Evolutionary conservation across 2,329 filamentous ascomycete species (phyloP).

Genomic region (Nothophoma quercina): DNA sequence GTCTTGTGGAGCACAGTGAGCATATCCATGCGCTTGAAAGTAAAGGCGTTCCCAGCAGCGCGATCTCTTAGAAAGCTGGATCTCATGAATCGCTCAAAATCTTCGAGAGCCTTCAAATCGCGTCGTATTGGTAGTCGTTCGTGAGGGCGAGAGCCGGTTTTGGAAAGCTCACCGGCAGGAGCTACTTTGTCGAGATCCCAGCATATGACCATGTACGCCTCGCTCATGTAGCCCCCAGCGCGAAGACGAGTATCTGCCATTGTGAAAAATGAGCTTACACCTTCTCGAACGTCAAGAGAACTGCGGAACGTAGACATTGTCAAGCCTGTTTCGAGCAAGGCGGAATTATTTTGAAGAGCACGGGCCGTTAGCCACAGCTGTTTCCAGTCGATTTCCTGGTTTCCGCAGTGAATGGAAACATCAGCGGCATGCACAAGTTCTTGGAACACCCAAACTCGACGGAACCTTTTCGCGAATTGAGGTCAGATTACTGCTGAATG

Average conservation of each 20-base stretch:
- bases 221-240: not conserved
- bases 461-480: not conserved
- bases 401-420: not conserved
- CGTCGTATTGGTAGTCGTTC: not conserved
- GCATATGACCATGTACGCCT: not conserved
- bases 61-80: not conserved
- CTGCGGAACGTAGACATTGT: not conserved
- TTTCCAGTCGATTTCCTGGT: not conserved
- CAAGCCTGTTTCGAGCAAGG: not conserved
- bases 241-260: not conserved
- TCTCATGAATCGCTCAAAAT: not conserved
- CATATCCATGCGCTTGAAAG: not conserved
- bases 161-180: not conserved
- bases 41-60: not conserved
- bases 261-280: not conserved
- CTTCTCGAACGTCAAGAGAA: not conserved
- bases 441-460: not conserved
- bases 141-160: not conserved
- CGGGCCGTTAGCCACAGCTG: not conserved
- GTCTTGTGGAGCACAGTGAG: not conserved
- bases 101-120: not conserved
- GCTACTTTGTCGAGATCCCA: not conserved
- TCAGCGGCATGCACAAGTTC: not conserved
- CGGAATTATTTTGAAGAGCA: not conserved
- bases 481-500: not conserved